A percentile compares a stretch with the other conserved stretches of the same genome.
These are phyloP conservation scores for Alternaria alternata DNA, from an alignment of 2,329 filamentous ascomycete genomes.

Conservation along the genomic window DNA sequence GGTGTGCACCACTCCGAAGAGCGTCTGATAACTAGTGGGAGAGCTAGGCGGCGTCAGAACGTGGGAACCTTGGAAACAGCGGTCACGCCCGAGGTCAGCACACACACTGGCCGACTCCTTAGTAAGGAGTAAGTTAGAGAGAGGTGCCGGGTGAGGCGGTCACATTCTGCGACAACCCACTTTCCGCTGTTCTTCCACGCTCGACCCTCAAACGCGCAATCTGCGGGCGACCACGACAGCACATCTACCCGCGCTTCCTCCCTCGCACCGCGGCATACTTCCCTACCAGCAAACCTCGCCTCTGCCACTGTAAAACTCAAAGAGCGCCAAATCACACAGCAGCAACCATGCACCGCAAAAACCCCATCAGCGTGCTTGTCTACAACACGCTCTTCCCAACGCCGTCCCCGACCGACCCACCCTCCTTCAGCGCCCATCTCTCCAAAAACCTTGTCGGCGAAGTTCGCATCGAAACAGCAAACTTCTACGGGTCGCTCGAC, in stretches of 20 bases:
- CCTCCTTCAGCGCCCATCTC: slow-evolving; percentile 74
- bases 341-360: slow-evolving; percentile 72
- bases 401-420: slow-evolving; percentile 72
- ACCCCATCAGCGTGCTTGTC: slow-evolving; percentile 74
- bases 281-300: slow-evolving; percentile 6
- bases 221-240: slow-evolving; percentile 9
- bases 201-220: slow-evolving; percentile 7
- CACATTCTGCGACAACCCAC: slow-evolving; percentile 21
- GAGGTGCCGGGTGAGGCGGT: slow-evolving; percentile 21
- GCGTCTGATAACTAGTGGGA: slow-evolving; percentile 27
- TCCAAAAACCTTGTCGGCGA: slow-evolving; percentile 76
- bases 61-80: slow-evolving; percentile 23
- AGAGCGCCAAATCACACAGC: not conserved
- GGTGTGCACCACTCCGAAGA: slow-evolving; percentile 13
- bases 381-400: slow-evolving; percentile 77
- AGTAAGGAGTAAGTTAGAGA: slow-evolving; percentile 11
- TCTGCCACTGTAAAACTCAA: not conserved
- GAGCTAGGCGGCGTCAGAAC: slow-evolving; percentile 24
- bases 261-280: slow-evolving; percentile 7
- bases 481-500: slow-evolving; percentile 81
- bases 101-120: slow-evolving; percentile 6
- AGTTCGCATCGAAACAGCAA: slow-evolving; percentile 79
- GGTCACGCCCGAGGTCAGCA: slow-evolving; percentile 34
- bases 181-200: slow-evolving; percentile 1
- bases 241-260: slow-evolving; percentile 2